Base-by-base conservation (phyloP, 805 yeast genomes). In the Yamadazyma endophytica region DNA sequence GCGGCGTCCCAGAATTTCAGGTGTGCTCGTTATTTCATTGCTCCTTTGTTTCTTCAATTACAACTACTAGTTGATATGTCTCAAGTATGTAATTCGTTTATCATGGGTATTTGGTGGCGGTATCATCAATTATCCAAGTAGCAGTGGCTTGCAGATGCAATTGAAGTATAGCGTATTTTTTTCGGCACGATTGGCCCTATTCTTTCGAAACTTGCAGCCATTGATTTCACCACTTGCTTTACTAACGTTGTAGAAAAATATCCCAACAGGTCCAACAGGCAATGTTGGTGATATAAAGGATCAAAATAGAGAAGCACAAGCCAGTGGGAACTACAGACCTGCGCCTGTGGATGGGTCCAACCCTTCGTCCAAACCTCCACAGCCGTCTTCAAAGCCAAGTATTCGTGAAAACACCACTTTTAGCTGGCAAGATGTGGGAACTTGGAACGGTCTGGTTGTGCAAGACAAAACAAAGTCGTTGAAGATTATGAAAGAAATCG, bases 381-480 rank as follows among this genome's bases (percentile, higher is more conserved):
- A 25, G 12, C 35, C 36, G 6, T 20, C 25, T 6, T 28, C 32
- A n/a, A 52, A 54, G 30, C 42, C 45, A 9, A 43, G 47, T 26
- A 44, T 55, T 21, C 39, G 62, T 31, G 52, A 50, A 20, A 36
- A 49, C 28, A 36, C 61, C n/a, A 53, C 66, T 12, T 64, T 64
- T 32, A 52, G 63, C n/a, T 65, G 72, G 72, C 33, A 40, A 27
- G 49, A 56, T 17, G 61, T 65, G 13, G 72, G 69, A 7, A 38
- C 53, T 17, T 65, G 72, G 72, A 52, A 56, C 18, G 19, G 26
- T 6, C 13, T 18, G 4, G 31, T 32, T 5, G 6, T 13, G 17
- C 28, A 15, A 5, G 64, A 61, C 32, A 64, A 62, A 32, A 18
- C 22, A 21, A 35, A 45, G 9, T 39, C 53, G 5, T 50, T 61